Evolutionary conservation across 192 early-diverging fungal species (phyloP).

Genomic region (Dissophora ornata): DNA sequence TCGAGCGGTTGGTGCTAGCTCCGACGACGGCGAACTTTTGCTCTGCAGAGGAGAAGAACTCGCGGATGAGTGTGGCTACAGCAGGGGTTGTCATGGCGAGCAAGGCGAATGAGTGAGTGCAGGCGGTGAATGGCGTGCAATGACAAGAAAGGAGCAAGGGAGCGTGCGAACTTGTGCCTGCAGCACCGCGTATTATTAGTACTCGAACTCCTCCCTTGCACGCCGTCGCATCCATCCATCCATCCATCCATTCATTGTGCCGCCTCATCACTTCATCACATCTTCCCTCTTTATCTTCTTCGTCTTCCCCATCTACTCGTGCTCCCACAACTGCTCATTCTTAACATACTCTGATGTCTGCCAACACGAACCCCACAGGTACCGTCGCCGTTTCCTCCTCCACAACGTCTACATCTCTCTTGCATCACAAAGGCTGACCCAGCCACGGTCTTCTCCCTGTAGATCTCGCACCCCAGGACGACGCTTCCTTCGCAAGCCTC

Average conservation of each 20-base stretch:
- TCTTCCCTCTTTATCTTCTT: background rate
- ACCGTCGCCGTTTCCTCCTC: background rate
- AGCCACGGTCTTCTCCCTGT: no score
- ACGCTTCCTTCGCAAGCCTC: constrained; percentile 16
- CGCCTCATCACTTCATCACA: background rate
- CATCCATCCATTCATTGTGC: no score
- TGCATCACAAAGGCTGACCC: no score
- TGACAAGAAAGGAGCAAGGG: background rate
- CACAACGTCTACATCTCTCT: background rate
- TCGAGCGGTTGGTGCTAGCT: constrained; percentile 74
- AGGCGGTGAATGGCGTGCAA: background rate
- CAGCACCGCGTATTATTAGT: no score
- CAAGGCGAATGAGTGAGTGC: no score
- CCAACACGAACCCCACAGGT: constrained; percentile 1
- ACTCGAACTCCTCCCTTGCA: no score
- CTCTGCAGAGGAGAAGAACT: constrained; percentile 64
- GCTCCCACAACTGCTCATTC: no score
- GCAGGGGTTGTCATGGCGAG: constrained; percentile 19
- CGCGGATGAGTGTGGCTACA: no score
- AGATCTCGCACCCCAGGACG: constrained; percentile 35
- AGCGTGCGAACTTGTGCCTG: background rate
- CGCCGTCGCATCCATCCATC: no score
- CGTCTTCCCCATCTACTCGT: background rate
- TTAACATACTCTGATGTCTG: constrained; percentile 20
- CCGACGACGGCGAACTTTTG: constrained; percentile 81